Evolutionary conservation across 2,329 filamentous ascomycete genomes (phyloP).

Genomic region (Bipolaris bicolor): DNA sequence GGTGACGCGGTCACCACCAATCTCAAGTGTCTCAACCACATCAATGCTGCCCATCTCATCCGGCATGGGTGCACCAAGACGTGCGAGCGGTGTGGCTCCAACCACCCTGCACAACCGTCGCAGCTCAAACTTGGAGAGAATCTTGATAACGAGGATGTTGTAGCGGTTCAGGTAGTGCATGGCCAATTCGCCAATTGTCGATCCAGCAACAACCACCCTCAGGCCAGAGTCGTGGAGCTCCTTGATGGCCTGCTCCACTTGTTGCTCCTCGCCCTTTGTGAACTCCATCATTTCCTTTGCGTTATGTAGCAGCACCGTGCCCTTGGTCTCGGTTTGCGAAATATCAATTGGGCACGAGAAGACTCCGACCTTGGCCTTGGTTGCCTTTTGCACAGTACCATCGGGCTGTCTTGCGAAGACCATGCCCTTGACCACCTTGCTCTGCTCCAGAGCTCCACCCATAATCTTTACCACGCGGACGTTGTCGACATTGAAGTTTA

Average conservation of each 20-base stretch:
- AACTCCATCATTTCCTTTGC: conserved; percentile 99
- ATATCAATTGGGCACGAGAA: conserved; percentile 96
- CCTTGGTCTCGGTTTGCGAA: conserved; percentile 98
- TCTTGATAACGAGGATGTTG: conserved; percentile 93
- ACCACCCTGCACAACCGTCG: conserved; percentile 94
- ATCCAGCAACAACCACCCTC: conserved; percentile 88
- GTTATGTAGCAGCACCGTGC: conserved; percentile 94
- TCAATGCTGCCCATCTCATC: conserved; percentile 98
- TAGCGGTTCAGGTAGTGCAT: conserved; percentile 98
- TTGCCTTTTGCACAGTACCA: conserved; percentile 84
- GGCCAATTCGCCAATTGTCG: conserved; percentile 93
- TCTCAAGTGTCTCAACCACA: conserved; percentile 94
- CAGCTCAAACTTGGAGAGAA: conserved; percentile 97
- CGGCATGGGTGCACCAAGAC: conserved; percentile 97
- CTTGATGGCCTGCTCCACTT: conserved; percentile 91
- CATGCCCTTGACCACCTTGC: conserved; percentile 95
- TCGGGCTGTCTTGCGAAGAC: conserved; percentile 97
- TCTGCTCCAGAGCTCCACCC: conserved; percentile 94
- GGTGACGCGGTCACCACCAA: conserved; percentile 96
- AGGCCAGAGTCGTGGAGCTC: conserved; percentile 93
- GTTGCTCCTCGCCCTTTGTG: conserved; percentile 92
- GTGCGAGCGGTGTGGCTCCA: conserved; percentile 92
- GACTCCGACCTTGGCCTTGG: conserved; percentile 93
- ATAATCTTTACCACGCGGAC: conserved; percentile 99
- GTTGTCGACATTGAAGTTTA: conserved; percentile 98